Conservation (phyloP, 1,139 yeast genomes). For the Blastobotrys petasosporus region DNA sequence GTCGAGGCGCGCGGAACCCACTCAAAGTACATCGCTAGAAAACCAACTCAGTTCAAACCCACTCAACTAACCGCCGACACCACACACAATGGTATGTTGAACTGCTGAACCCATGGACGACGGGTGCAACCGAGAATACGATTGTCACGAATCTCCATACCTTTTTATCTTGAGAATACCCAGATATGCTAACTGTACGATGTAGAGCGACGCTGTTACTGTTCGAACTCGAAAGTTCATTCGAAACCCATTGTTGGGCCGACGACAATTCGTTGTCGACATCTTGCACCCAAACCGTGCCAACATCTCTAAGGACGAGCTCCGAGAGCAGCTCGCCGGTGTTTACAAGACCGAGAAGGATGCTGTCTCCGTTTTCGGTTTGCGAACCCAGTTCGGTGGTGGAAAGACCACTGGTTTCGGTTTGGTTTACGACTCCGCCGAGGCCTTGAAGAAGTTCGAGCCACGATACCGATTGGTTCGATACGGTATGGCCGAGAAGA, state of each 20-base stretch:
- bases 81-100: too few relatives aligned
- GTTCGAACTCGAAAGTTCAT: constrained; percentile 99
- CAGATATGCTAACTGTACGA: background rate
- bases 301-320: constrained; percentile 98
- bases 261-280: constrained; percentile 99
- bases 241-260: constrained; percentile 98
- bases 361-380: constrained; percentile 97
- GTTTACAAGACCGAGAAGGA: constrained; percentile 98
- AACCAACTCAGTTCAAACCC: too few relatives aligned
- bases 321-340: constrained; percentile 95
- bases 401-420: constrained; percentile 99
- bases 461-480: constrained; percentile 99
- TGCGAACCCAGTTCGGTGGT: constrained; percentile 99
- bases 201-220: constrained; percentile 95
- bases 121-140: too few relatives aligned
- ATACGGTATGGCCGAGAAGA: constrained; percentile 95
- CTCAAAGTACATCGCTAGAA: too few relatives aligned
- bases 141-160: too few relatives aligned
- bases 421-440: constrained; percentile 95
- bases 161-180: too few relatives aligned
- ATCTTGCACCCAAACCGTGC: constrained; percentile 99
- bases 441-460: constrained; percentile 97
- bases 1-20: too few relatives aligned
- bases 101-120: too few relatives aligned
- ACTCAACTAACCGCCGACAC: too few relatives aligned